Evolutionary conservation across 2,329 filamentous ascomycete genomes (phyloP).

Genomic region (Neurospora sp.): DNA sequence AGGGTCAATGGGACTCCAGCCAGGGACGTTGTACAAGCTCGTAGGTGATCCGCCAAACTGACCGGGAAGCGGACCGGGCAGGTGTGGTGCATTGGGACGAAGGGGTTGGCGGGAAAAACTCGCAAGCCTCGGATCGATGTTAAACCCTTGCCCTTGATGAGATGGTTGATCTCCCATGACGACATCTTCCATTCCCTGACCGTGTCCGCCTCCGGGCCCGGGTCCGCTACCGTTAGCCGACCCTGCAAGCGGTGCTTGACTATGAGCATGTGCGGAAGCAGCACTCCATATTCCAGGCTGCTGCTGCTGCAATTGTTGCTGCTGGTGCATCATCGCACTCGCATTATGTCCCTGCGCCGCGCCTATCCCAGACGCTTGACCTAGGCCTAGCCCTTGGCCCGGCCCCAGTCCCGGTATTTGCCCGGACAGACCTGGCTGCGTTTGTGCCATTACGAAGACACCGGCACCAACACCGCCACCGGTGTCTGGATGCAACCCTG

Average conservation of each 20-base stretch:
- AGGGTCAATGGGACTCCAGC: not conserved
- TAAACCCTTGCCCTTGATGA: not conserved
- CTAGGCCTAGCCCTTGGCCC: not conserved
- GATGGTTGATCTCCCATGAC: not conserved
- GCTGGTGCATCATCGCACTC: conserved; percentile 20
- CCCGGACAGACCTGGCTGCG: not conserved
- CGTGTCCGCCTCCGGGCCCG: not conserved
- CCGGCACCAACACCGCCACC: not conserved
- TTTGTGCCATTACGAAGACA: not conserved
- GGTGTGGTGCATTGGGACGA: not conserved
- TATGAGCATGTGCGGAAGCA: not conserved
- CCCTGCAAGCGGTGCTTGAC: not conserved
- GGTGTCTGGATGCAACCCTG: not conserved
- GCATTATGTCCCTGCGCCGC: not conserved
- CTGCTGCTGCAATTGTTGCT: conserved; percentile 10
- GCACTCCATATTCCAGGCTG: not conserved
- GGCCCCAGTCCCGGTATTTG: not conserved
- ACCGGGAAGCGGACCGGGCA: not conserved
- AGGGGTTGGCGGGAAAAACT: not conserved
- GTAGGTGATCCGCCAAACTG: not conserved
- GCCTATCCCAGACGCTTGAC: not conserved
- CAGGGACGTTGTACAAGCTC: not conserved
- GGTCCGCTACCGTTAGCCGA: too few species aligned
- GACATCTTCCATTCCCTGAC: not conserved
- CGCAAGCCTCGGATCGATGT: not conserved